These are phyloP conservation scores for Penicillium sp. DNA, from an alignment of 2,329 filamentous ascomycete species.

Conservation along the genomic window DNA sequence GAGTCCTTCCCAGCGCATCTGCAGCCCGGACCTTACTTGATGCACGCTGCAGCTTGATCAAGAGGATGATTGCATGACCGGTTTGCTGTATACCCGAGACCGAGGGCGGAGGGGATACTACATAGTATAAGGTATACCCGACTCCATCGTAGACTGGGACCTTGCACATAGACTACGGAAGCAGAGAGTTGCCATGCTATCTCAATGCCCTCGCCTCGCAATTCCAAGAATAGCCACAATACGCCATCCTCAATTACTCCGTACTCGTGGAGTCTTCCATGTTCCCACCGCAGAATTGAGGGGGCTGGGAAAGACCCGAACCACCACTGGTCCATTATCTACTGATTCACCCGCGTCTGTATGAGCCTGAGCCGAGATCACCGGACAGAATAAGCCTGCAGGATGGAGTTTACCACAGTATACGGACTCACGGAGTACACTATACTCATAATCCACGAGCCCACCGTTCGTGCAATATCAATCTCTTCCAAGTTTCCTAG, in stretches of 20 bases:
- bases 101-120: neutral
- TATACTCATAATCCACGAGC: neutral
- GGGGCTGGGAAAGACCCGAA: neutral
- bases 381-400: neutral
- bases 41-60: conserved; percentile 16
- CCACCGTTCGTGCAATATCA: neutral
- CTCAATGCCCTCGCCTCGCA: neutral
- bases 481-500: neutral
- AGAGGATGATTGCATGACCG: neutral
- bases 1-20: conserved; percentile 19
- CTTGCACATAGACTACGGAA: too few relatives aligned
- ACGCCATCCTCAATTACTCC: neutral
- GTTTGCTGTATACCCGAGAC: neutral
- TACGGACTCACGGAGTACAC: neutral
- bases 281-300: neutral
- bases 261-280: neutral
- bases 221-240: neutral
- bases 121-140: neutral
- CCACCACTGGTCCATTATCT: neutral
- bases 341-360: neutral
- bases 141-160: neutral
- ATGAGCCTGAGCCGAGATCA: conserved; percentile 4
- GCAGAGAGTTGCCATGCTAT: neutral
- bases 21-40: conserved; percentile 25
- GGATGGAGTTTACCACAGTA: neutral